Conservation (phyloP, 352 stramenopile species). For the Elongisporangium undulatum region DNA sequence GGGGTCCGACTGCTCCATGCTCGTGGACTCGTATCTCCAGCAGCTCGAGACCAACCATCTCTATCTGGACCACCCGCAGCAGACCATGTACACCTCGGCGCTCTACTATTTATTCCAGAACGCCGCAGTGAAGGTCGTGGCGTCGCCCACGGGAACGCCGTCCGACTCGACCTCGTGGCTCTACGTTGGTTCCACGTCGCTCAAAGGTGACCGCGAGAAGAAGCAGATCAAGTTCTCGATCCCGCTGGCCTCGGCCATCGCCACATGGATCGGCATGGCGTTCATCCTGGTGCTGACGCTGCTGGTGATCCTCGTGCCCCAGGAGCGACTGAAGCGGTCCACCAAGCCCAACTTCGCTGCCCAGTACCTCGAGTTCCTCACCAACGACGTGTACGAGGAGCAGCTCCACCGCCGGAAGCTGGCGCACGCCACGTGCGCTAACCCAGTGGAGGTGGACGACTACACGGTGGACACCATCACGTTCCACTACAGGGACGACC, state of each 20-base stretch:
- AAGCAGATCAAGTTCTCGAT: conserved; percentile 51
- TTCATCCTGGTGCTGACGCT: conserved; percentile 22
- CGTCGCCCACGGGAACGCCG: background rate
- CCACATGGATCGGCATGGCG: conserved; percentile 33
- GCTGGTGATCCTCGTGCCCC: conserved; percentile 21
- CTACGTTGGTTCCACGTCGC: background rate
- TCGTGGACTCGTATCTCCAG: conserved; percentile 42
- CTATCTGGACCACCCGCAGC: conserved; percentile 32
- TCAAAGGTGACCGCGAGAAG: conserved; percentile 29
- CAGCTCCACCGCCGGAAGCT: conserved; percentile 32
- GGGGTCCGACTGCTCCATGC: conserved; percentile 25
- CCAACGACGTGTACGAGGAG: conserved; percentile 25
- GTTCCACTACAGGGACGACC: conserved; percentile 12
- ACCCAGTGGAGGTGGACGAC: conserved; percentile 27
- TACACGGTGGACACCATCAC: conserved; percentile 38
- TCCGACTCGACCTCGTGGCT: background rate
- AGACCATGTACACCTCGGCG: conserved; percentile 41
- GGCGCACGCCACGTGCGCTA: conserved; percentile 7
- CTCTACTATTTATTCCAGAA: conserved; percentile 49
- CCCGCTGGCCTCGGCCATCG: conserved; percentile 26
- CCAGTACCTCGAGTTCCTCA: conserved; percentile 24
- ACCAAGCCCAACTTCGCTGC: conserved; percentile 23
- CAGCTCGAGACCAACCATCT: conserved; percentile 43
- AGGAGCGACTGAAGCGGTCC: conserved; percentile 24
- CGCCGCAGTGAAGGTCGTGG: conserved; percentile 25